phyloP scores from a whole-genome alignment of 129 eudicot species.

The Flaveria brownii region DNA sequence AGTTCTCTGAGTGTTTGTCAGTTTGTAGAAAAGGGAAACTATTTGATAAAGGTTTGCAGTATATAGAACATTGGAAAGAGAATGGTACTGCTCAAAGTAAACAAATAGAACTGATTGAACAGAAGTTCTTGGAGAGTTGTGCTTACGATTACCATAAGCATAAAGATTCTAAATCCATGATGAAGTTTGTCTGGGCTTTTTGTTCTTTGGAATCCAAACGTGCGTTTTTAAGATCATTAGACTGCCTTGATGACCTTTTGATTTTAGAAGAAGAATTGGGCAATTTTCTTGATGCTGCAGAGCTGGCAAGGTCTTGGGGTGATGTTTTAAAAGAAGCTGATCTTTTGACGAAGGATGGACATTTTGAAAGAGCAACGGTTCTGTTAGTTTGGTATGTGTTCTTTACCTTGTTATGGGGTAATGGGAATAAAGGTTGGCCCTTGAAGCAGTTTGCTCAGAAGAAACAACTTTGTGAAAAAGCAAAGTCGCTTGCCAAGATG shows the following conservation, averaged over 20 bases:
- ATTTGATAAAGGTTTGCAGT: slow-evolving; percentile 64
- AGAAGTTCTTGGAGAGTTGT: slow-evolving; percentile 54
- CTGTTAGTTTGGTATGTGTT: slow-evolving; percentile 42
- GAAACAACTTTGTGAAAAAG: slow-evolving; percentile 45
- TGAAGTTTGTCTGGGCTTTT: slow-evolving; percentile 65
- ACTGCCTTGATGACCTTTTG: slow-evolving; percentile 61
- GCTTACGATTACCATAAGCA: slow-evolving; percentile 42
- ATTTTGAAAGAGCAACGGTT: slow-evolving; percentile 31
- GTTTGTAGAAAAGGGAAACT: slow-evolving; percentile 57
- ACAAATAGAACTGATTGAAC: slow-evolving; percentile 49
- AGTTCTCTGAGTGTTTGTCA: slow-evolving; percentile 50
- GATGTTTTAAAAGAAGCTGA: slow-evolving; percentile 59
- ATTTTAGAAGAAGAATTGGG: slow-evolving; percentile 67
- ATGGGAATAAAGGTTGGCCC: slow-evolving; percentile 58
- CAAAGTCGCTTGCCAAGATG: slow-evolving; percentile 34
- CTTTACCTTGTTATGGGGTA: slow-evolving; percentile 45
- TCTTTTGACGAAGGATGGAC: slow-evolving; percentile 53
- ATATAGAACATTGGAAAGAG: slow-evolving; percentile 57
- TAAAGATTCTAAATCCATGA: slow-evolving; percentile 48
- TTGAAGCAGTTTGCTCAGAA: slow-evolving; percentile 46
- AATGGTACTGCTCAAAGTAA: slow-evolving; percentile 15
- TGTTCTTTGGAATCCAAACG: slow-evolving; percentile 54
- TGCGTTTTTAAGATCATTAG: slow-evolving; percentile 42
- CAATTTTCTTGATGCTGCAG: slow-evolving; percentile 59
- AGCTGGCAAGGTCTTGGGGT: slow-evolving; percentile 54